A percentile compares a stretch with the other conserved stretches of the same genome.
Conservation (phyloP, 768 basidiomycete genomes). For the Gloeopeniophorella convolvens region DNA sequence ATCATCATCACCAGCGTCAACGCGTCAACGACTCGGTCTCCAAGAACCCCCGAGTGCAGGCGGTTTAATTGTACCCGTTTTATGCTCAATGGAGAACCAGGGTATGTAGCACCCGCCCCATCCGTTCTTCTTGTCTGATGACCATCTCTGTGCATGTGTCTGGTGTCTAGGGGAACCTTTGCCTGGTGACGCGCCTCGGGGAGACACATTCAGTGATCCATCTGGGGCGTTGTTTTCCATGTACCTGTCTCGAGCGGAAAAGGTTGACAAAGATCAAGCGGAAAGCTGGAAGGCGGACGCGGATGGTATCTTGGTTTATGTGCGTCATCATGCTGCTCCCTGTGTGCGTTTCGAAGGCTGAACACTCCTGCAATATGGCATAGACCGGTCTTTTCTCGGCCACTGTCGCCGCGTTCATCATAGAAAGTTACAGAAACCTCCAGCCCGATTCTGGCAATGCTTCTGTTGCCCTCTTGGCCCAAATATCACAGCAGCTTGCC, state of each 20-base stretch:
- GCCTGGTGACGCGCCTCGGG: too few species aligned
- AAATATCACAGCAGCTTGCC: not conserved
- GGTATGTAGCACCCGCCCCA: too few species aligned
- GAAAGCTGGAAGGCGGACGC: slow-evolving; percentile 11
- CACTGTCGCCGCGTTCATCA: slow-evolving; percentile 5
- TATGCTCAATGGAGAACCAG: too few species aligned
- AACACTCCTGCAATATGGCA: not conserved
- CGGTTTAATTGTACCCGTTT: too few species aligned
- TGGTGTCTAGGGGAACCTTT: too few species aligned
- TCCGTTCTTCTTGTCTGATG: too few species aligned
- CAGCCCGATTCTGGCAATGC: not conserved
- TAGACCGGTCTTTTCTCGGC: slow-evolving; percentile 13
- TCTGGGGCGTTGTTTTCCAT: slow-evolving; percentile 6
- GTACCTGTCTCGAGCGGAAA: slow-evolving; percentile 6
- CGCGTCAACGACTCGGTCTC: too few species aligned
- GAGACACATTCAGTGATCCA: not conserved
- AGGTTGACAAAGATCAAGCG: slow-evolving; percentile 5
- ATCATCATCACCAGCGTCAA: too few species aligned
- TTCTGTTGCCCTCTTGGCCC: not conserved
- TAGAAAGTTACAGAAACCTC: slow-evolving; percentile 7
- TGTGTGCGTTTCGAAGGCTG: not conserved
- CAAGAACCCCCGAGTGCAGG: too few species aligned
- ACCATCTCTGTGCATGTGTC: too few species aligned
- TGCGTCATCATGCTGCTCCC: too few species aligned
- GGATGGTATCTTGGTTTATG: slow-evolving; percentile 1